Base-by-base conservation (phyloP, 2,329 filamentous ascomycete genomes). In the Pseudogymnoascus sp. region DNA sequence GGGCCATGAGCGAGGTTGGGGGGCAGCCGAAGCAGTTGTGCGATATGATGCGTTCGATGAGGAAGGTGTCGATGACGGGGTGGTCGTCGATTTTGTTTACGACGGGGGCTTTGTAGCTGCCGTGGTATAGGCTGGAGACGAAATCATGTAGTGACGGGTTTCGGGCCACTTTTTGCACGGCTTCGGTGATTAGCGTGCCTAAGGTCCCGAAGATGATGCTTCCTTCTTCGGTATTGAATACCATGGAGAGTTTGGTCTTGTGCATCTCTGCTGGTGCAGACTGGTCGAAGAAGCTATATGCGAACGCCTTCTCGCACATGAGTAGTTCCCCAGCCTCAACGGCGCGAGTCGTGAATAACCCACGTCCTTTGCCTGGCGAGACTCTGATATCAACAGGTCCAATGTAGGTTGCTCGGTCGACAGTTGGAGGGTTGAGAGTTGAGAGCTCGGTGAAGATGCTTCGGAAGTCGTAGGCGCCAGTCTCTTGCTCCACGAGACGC, bases 231-330 rank as follows among this genome's bases (percentile, higher is more conserved):
- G 51, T 57, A 14, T 62, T 54, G 12, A 54, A 36, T 14, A 59
- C 40, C 61, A 62, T 51, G 14, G 21, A 54, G 12, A 36, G 26
- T 16, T 47, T 36, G 16, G 36, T 47, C 21, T 62, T 36, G 39
- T 47, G 36, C 36, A 36, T 54, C 61, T 45, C 36, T 47, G 36
- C 45, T 5, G 45, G 39, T 8, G 36, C 31, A 8, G 36, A 59
- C 14, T 59, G 45, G 8, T 39, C 42, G 12, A 61, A 42, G 8
- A 42, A 61, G 14, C 34, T 73, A 68, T 82, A 76, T 0, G 71
- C 70, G 67, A 84, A 83, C 0, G 82, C 81, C 65, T 85, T 86
- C 65, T 85, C 83, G 57, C 81, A 84, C 1, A 85, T 67, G 0
- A 86, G 69, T 1, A 84, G 72, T 3, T 84, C 79, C 0, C 82